Evolutionary conservation across 495 filamentous ascomycete genomes (phyloP).

Genomic region (Lentithecium fluviatile): DNA sequence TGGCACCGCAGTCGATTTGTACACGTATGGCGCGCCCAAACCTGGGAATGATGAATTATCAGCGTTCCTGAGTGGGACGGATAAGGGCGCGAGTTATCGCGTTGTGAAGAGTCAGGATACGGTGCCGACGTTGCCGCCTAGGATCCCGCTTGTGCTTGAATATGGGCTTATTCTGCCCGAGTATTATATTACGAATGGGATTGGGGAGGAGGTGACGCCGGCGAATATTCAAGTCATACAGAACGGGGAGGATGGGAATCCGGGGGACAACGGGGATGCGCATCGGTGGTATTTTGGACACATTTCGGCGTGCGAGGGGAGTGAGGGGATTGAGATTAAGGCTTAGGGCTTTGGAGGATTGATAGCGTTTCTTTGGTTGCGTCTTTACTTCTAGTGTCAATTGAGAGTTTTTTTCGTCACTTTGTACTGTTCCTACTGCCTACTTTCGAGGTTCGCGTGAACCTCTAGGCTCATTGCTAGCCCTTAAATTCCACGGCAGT

Average conservation of each 20-base stretch:
- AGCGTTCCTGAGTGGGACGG: conserved; percentile 54
- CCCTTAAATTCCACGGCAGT: too few species aligned
- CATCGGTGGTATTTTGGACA: conserved; percentile 52
- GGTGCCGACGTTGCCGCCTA: conserved; percentile 59
- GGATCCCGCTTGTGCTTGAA: conserved; percentile 48
- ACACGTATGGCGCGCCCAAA: conserved; percentile 68
- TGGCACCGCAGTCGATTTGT: conserved; percentile 51
- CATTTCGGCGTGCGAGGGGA: conserved; percentile 27
- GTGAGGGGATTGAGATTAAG: conserved; percentile 14
- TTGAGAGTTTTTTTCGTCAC: too few species aligned
- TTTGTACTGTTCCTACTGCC: too few species aligned
- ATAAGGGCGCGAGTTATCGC: conserved; percentile 55
- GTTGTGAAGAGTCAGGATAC: conserved; percentile 68
- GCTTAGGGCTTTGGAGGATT: background rate
- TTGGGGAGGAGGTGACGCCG: conserved; percentile 45
- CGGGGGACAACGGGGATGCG: conserved; percentile 36
- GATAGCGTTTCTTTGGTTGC: background rate
- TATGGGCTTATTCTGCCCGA: conserved; percentile 67
- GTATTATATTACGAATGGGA: conserved; percentile 57
- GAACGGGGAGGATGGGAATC: conserved; percentile 50
- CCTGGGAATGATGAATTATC: conserved; percentile 61
- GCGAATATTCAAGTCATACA: conserved; percentile 45
- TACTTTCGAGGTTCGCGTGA: too few species aligned
- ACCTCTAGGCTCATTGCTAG: too few species aligned
- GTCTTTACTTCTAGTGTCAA: background rate